A percentile compares a stretch with the other conserved stretches of the same genome.
These are phyloP conservation scores for Hypoxylon sp. DNA, from an alignment of 2,329 filamentous ascomycete species.

Conservation along the genomic window DNA sequence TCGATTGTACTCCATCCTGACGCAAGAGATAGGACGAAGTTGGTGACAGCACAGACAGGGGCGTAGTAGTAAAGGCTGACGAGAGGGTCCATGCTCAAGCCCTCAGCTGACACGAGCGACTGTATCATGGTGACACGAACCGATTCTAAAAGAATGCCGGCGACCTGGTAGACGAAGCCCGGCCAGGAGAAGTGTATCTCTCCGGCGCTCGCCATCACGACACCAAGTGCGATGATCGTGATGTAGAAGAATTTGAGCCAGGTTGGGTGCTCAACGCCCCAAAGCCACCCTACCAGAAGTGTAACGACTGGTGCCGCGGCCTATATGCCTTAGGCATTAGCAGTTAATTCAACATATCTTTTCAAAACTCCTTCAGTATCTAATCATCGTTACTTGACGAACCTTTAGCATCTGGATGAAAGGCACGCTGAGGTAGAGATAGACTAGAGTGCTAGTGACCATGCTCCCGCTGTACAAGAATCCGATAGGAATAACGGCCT, in stretches of 20 bases:
- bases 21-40: constrained; percentile 63
- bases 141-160: constrained; percentile 81
- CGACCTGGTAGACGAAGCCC: constrained; percentile 74
- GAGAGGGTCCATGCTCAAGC: constrained; percentile 86
- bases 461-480: constrained; percentile 71
- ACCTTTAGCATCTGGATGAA: constrained; percentile 76
- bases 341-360: neutral
- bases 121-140: constrained; percentile 86
- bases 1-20: constrained; percentile 30
- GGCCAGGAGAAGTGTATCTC: constrained; percentile 74
- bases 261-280: constrained; percentile 59
- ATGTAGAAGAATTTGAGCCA: constrained; percentile 57
- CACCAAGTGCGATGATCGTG: constrained; percentile 60
- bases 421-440: constrained; percentile 71
- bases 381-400: neutral
- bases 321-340: constrained; percentile 41
- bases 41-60: constrained; percentile 83
- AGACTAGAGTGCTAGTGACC: constrained; percentile 72
- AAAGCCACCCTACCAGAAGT: constrained; percentile 70
- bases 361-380: neutral
- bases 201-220: constrained; percentile 62
- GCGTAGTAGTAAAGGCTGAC: constrained; percentile 92
- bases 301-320: constrained; percentile 73
- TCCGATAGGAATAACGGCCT: constrained; percentile 71
- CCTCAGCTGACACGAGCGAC: constrained; percentile 76